phyloP scores from a whole-genome alignment of 345 rosid species.

The Sonneratia caseolaris region DNA sequence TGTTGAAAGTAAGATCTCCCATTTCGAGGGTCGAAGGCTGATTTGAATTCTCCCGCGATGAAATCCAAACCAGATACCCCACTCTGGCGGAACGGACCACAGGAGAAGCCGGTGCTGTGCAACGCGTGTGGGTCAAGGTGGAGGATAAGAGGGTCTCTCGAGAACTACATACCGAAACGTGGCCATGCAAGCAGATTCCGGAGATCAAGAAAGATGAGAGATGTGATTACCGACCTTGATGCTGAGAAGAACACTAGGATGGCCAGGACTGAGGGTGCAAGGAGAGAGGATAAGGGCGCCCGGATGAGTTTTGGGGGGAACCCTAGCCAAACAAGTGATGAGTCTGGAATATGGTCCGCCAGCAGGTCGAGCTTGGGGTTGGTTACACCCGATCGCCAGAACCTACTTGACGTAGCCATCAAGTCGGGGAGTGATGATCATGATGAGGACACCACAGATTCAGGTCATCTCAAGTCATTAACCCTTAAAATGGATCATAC shows the following conservation, averaged over 20 bases:
- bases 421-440: not conserved
- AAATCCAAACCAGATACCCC: conserved; percentile 36
- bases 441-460: not conserved
- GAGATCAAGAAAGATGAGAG: conserved; percentile 5
- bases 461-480: not conserved
- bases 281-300: not conserved
- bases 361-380: not conserved
- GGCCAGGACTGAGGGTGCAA: not conserved
- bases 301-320: not conserved
- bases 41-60: not conserved
- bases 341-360: not conserved
- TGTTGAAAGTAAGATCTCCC: not conserved
- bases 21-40: not conserved
- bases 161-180: conserved; percentile 45
- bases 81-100: conserved; percentile 59
- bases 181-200: conserved; percentile 6
- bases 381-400: not conserved
- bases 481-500: not conserved
- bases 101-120: conserved; percentile 58
- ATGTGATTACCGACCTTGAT: not conserved
- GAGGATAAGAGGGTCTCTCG: conserved; percentile 37
- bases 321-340: not conserved
- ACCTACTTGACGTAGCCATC: not conserved
- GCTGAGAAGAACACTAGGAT: not conserved
- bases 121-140: conserved; percentile 71